Evolutionary conservation across 805 yeast genomes (phyloP), one percentile per base, ranked within the genome.

Genomic region (Yueomyces sp.): DNA sequence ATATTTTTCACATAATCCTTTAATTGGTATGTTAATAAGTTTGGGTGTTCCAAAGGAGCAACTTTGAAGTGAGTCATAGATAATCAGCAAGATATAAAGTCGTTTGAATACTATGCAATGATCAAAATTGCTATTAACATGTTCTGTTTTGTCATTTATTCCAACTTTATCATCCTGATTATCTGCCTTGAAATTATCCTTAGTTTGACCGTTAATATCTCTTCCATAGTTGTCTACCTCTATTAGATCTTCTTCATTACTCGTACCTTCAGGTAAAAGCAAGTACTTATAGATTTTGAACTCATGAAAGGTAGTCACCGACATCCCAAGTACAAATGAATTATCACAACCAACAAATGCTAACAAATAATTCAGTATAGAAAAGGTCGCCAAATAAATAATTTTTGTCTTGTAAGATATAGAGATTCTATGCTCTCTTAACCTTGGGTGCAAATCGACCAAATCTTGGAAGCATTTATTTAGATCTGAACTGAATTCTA

Each of bases 281-380:
- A 68, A 64, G 40, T 66, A 63, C 43, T 53, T 72, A 53, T 54
- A 66, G 6, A 80, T 59, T 48, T 70, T 70, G 57, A 76, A 72
- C 51, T 79, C 85, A 54, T 75, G 75, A 53, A 79, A 73, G 11
- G 77, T 66, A 1, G 78, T 62, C 11, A 71, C 66, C 1, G 81
- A 65, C 45, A 72, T 63, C 3, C 77, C 69, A 30, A 81, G 64
- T 1, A 80, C 78, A 37, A 77, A 61, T 5, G 83, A 74, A 52
- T 74, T 77, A 34, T 70, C 67, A 42, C 73, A 75, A 0, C 88
- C 87, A 28, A 77, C 72, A 37, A 79, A 62, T 2, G 78, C 61
- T 7, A 79, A 68, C 7, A 76, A 62, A 52, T 77, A 81, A 52
- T 79, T 79, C 31, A 77, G 53, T 7, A 72, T 51, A 0, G 66